Base-by-base conservation (phyloP, 257 asterid genomes). In the Penstemon newberryi region DNA sequence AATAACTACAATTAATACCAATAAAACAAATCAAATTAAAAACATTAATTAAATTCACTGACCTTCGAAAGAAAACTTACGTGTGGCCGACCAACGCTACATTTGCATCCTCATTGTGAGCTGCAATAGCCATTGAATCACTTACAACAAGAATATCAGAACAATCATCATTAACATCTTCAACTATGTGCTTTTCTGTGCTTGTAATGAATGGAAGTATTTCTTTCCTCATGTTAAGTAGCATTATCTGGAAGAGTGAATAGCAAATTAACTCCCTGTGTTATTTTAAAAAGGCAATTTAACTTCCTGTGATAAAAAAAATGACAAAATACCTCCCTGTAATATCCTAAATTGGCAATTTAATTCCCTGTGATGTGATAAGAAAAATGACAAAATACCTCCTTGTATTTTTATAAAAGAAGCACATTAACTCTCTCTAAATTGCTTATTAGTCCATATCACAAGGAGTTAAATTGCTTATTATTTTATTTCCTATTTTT, bases 41-140 rank as follows among this genome's bases (percentile, higher is more conserved):
- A 6, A 12, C 40, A 57, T 15, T 8, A 37, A 36, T 7, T 11
- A 56, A 56, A 36, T 8, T 4, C 6, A 13, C 36, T 6, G 4
- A 56, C 12, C 2, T 10, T 8, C 39, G 7, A 33, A 5, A 8
- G 15, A 60, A 39, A 7, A 49, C 86, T 71, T 71, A 89, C 97
- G 86, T 83, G 66, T 92, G 96, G 56, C 96, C 97, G n/a, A 86
- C 69, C 4, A 92, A 79, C 1, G 97, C 96, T 11, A 87, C 86
- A 75, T 86, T 92, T 15, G 96, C 98, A 71, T 90, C 98, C 87
- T 92, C 98, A 43, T 92, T 92, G 54, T 92, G 97, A 66, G 83
- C 97, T 13, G 93, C 98, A 71, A 87, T 43, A 49, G 97, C 96
- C 89, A 92, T 78, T 67, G 95, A 74, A 38, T 83, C 81, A 67